Percentiles rank a stretch among this genome's conserved stretches.
phyloP scores from a whole-genome alignment of 225 moss, liverwort and hornwort species.

The Rhytidiadelphus loreus region DNA sequence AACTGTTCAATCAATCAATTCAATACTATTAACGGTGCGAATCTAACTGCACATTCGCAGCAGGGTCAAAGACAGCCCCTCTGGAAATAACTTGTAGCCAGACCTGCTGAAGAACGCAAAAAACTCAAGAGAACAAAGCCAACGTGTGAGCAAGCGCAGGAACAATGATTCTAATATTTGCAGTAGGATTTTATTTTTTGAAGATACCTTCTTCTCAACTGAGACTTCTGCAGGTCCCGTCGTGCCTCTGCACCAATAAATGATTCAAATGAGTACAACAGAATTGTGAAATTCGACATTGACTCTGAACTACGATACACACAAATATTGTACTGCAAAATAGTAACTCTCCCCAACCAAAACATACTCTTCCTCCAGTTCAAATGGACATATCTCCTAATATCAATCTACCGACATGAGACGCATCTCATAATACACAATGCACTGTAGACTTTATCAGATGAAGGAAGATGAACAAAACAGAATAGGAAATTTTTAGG shows the following conservation, averaged over 20 bases:
- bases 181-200: neutral
- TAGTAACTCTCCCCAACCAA: neutral
- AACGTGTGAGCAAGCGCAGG: neutral
- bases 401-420: neutral
- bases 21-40: neutral
- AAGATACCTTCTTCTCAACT: conserved; percentile 36
- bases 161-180: neutral
- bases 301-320: neutral
- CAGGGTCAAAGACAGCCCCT: neutral
- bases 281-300: neutral
- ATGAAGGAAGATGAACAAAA: too few species aligned
- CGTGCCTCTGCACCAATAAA: conserved; percentile 10
- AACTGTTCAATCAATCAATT: neutral
- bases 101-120: neutral
- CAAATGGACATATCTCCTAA: neutral
- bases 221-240: conserved; percentile 46
- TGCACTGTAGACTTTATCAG: neutral
- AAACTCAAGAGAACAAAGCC: neutral
- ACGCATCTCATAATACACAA: neutral
- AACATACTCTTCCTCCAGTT: neutral
- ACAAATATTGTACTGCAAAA: neutral
- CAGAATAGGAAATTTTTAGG: neutral
- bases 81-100: neutral
- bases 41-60: neutral
- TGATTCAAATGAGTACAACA: neutral